Percentiles rank a stretch among this genome's conserved stretches.
These are phyloP conservation scores for Calonectria leucothoes DNA, from an alignment of 2,329 filamentous ascomycete genomes.

Conservation along the genomic window DNA sequence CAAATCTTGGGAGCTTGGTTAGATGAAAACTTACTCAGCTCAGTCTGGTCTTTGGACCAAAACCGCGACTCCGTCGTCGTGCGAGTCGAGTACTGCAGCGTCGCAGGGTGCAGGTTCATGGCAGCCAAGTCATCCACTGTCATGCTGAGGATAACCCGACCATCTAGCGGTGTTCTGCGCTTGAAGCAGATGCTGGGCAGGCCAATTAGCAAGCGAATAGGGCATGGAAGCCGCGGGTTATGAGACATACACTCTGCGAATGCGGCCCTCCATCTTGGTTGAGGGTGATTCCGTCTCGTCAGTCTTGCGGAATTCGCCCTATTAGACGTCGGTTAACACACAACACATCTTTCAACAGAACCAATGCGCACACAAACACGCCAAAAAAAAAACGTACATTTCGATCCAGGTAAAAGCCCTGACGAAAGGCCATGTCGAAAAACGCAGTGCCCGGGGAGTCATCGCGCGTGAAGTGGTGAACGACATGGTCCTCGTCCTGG, in stretches of 20 bases:
- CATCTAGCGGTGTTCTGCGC: conserved; percentile 44
- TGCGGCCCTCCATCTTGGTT: conserved; percentile 47
- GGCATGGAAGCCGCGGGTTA: background rate
- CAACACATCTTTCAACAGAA: too few relatives aligned
- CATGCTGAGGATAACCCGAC: conserved; percentile 50
- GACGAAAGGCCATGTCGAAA: conserved; percentile 48
- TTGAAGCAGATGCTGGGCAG: conserved; percentile 50
- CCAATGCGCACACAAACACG: rapidly evolving
- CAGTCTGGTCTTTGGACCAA: conserved; percentile 52
- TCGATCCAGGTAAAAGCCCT: conserved; percentile 44
- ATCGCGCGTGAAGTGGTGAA: conserved; percentile 48
- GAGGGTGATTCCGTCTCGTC: conserved; percentile 33
- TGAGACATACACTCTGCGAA: conserved; percentile 48
- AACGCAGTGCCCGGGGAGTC: conserved; percentile 45
- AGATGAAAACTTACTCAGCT: conserved; percentile 42
- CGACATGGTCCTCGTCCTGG: conserved; percentile 41
- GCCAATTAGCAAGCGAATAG: conserved; percentile 16
- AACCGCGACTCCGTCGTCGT: conserved; percentile 54
- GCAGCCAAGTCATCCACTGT: conserved; percentile 48
- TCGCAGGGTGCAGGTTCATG: conserved; percentile 53
- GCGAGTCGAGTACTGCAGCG: conserved; percentile 52
- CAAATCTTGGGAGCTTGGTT: rapidly evolving
- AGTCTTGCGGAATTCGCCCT: conserved; percentile 42
- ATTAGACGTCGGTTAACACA: background rate
- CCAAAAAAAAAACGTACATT: conserved; percentile 37